phyloP scores from a whole-genome alignment of 1,284 basidiomycete genomes.

The Laetiporus sulphureus region DNA sequence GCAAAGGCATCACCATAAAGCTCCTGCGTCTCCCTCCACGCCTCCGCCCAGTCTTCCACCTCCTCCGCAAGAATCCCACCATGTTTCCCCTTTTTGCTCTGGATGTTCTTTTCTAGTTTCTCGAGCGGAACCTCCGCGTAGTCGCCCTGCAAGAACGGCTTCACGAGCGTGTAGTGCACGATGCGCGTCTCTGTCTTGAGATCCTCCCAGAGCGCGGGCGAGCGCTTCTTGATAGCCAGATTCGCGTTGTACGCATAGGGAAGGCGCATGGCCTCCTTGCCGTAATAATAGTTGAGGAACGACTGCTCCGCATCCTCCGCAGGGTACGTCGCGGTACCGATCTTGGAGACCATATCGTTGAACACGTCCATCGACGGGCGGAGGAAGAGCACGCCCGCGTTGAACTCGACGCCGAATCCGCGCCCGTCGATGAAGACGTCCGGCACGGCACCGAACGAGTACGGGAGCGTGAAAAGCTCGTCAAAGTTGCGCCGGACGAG shows the following conservation, averaged over 20 bases:
- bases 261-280: conserved; percentile 29
- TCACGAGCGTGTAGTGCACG: conserved; percentile 35
- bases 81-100: conserved; percentile 5
- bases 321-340: conserved; percentile 27
- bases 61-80: conserved; percentile 22
- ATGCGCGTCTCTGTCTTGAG: conserved; percentile 28
- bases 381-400: conserved; percentile 36
- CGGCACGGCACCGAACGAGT: conserved; percentile 36
- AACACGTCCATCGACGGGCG: conserved; percentile 28
- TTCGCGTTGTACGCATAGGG: conserved; percentile 43
- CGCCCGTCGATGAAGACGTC: conserved; percentile 30
- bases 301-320: conserved; percentile 34
- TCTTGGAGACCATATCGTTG: conserved; percentile 26
- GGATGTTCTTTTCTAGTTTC: conserved; percentile 14
- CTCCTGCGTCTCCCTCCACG: conserved; percentile 23
- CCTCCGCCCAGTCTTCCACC: conserved; percentile 27
- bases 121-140: neutral
- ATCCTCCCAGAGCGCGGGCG: conserved; percentile 29
- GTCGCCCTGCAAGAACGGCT: conserved; percentile 31
- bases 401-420: conserved; percentile 33
- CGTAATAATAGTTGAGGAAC: conserved; percentile 39
- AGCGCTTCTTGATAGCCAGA: conserved; percentile 34
- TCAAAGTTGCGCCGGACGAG: conserved; percentile 37
- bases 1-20: conserved; percentile 13
- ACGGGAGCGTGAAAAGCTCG: conserved; percentile 39